A percentile compares a stretch with the other conserved stretches of the same genome.
Conservation (phyloP, 2,329 filamentous ascomycete genomes). For the Exserohilum turcica region DNA sequence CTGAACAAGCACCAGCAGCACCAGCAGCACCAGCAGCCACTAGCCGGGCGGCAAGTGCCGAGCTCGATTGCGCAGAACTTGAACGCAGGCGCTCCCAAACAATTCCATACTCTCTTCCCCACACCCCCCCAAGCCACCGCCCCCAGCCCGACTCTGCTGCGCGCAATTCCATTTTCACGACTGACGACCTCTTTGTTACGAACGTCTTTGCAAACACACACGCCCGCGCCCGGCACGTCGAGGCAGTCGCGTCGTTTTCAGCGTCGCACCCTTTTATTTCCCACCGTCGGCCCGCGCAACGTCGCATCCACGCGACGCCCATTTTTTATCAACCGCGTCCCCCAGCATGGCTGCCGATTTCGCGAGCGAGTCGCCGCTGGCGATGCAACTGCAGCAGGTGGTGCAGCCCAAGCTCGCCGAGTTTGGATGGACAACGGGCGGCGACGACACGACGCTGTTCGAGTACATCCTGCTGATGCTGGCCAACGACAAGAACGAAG, state of each 20-base stretch:
- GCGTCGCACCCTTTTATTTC: constrained; percentile 31
- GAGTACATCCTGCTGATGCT: constrained; percentile 99
- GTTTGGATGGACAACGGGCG: constrained; percentile 86
- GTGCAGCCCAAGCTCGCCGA: constrained; percentile 93
- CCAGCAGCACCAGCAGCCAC: constrained; percentile 6
- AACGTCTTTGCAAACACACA: constrained; percentile 13
- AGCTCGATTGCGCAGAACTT: constrained; percentile 18
- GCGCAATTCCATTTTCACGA: constrained; percentile 19
- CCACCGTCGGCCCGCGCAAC: constrained; percentile 13
- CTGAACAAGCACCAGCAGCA: constrained; percentile 1
- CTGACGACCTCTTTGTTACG: constrained; percentile 17
- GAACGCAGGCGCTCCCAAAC: constrained; percentile 17
- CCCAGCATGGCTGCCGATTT: constrained; percentile 75
- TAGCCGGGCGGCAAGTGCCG: constrained; percentile 16
- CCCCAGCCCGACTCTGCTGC: constrained; percentile 5
- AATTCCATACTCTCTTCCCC: constrained; percentile 10
- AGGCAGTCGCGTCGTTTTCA: constrained; percentile 24
- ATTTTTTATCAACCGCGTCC: constrained; percentile 14
- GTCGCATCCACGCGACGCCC: constrained; percentile 23
- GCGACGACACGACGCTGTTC: constrained; percentile 79
- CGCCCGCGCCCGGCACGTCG: constrained; percentile 16
- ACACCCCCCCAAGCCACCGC: constrained; percentile 11
- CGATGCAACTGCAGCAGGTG: constrained; percentile 77
- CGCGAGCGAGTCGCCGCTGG: constrained; percentile 77
- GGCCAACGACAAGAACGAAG: constrained; percentile 89